Evolutionary conservation across 1,139 yeast genomes (phyloP).

Genomic region (Candida sp.): DNA sequence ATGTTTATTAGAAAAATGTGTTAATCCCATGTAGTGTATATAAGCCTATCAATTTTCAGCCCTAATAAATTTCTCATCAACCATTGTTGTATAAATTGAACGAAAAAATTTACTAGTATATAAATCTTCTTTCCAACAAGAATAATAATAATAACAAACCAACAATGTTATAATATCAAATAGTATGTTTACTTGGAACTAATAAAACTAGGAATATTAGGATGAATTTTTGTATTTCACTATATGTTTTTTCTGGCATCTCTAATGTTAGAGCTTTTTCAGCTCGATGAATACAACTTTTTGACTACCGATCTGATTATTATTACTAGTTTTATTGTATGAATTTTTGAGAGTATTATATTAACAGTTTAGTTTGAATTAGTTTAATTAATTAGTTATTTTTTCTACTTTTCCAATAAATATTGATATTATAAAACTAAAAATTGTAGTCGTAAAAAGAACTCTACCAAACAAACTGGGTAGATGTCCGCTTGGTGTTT

Average conservation of each 20-base stretch:
- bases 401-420: no score
- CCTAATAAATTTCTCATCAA: background rate
- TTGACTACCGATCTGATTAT: conserved; percentile 47
- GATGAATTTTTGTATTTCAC: conserved; percentile 35
- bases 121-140: background rate
- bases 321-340: conserved; percentile 2
- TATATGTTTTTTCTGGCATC: conserved; percentile 68
- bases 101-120: background rate
- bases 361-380: background rate
- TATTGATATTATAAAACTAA: no score
- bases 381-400: background rate
- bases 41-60: background rate
- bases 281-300: conserved; percentile 60
- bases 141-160: background rate
- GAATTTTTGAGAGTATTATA: background rate
- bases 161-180: background rate
- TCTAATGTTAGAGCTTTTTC: conserved; percentile 61
- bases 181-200: background rate
- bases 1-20: background rate
- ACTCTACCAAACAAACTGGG: no score
- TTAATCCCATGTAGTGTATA: background rate
- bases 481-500: no score
- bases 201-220: conserved; percentile 11
- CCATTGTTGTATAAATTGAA: background rate
- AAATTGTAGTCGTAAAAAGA: no score